Conservation (phyloP, 257 asterid genomes). For the Solanum pinnatisectum region DNA sequence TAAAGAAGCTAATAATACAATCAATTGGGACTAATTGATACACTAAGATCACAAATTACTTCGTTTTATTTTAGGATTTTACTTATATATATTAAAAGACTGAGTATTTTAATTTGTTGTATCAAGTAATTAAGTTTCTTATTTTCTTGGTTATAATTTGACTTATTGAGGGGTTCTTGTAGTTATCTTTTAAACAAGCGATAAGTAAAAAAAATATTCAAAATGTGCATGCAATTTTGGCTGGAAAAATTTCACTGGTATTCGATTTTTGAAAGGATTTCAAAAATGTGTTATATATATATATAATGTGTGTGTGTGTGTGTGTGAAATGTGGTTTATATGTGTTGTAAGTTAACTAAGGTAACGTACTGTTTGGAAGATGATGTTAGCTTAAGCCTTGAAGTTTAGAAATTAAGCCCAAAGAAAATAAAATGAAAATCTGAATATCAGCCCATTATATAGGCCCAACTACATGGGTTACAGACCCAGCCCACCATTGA, state of each 20-base stretch:
- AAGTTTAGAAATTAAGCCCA: not conserved
- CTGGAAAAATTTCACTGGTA: not conserved
- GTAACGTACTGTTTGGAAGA: not conserved
- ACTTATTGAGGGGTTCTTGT: not conserved
- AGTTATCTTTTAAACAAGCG: not conserved
- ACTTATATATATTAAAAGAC: not conserved
- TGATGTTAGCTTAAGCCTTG: too few species aligned
- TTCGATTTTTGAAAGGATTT: not conserved
- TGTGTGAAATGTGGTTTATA: not conserved
- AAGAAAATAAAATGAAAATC: not conserved
- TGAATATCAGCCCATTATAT: not conserved
- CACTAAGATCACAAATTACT: not conserved
- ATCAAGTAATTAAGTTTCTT: not conserved
- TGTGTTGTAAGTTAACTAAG: not conserved
- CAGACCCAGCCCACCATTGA: not conserved
- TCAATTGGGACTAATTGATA: not conserved
- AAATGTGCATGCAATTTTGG: not conserved
- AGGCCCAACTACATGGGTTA: not conserved
- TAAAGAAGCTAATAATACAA: not conserved
- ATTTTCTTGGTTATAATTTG: not conserved
- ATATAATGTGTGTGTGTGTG: too few species aligned
- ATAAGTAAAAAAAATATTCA: not conserved
- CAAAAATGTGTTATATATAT: not conserved
- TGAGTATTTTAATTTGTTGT: not conserved
- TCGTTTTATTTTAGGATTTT: not conserved